These are phyloP conservation scores for Ballota nigra DNA, from an alignment of 257 asterid genomes.

Conservation along the genomic window DNA sequence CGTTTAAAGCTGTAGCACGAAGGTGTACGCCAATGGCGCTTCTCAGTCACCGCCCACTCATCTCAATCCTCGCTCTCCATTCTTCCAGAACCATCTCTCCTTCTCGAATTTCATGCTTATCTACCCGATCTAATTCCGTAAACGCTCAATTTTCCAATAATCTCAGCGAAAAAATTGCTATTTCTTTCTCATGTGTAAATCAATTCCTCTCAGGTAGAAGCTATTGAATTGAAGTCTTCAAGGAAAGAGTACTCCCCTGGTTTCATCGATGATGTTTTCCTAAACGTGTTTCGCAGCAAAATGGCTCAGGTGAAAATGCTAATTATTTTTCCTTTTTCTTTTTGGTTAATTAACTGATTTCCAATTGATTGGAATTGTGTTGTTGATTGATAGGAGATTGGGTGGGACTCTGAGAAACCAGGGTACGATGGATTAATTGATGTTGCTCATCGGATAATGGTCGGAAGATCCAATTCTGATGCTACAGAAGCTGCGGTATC, in stretches of 20 bases:
- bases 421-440: slow-evolving; percentile 85
- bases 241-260: slow-evolving; percentile 48
- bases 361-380: not conserved
- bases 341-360: not conserved
- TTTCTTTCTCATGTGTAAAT: not conserved
- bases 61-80: slow-evolving; percentile 29
- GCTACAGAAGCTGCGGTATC: slow-evolving; percentile 68
- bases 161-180: not conserved
- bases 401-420: slow-evolving; percentile 84
- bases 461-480: slow-evolving; percentile 67
- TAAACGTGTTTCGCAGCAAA: slow-evolving; percentile 62
- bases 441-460: slow-evolving; percentile 66
- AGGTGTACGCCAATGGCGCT: slow-evolving; percentile 38
- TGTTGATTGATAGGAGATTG: slow-evolving; percentile 48
- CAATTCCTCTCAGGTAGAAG: slow-evolving; percentile 31
- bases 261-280: slow-evolving; percentile 51
- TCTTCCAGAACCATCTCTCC: slow-evolving; percentile 22
- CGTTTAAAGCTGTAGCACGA: not conserved
- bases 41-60: slow-evolving; percentile 25
- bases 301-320: slow-evolving; percentile 56
- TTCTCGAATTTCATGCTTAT: slow-evolving; percentile 33
- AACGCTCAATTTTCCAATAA: not conserved
- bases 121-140: slow-evolving; percentile 37
- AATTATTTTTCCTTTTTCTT: not conserved
- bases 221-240: slow-evolving; percentile 29